Conservation (phyloP, 139 green algal species). For the Chlorella sorokiniana region DNA sequence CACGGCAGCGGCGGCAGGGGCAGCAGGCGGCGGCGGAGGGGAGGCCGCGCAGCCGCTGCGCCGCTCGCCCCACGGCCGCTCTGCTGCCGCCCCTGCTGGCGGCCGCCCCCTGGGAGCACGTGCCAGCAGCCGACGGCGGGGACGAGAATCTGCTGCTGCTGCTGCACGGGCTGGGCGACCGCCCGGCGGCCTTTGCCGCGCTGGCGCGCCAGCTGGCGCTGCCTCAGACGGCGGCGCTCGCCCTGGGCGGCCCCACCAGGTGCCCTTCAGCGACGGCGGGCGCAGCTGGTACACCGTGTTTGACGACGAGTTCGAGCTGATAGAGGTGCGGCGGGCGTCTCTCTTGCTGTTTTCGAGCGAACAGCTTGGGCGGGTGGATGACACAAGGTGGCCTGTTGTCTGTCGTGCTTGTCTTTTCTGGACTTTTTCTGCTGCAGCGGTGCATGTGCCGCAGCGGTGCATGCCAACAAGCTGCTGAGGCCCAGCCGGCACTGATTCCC, state of each 20-base stretch:
- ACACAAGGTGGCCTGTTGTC: too few species aligned
- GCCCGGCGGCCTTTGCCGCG: slow-evolving; percentile 28
- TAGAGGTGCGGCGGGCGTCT: slow-evolving; percentile 32
- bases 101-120: not conserved
- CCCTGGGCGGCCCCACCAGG: slow-evolving; percentile 38
- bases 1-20: not conserved
- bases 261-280: slow-evolving; percentile 42
- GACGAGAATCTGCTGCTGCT: slow-evolving; percentile 51
- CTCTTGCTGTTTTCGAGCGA: too few species aligned
- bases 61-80: not conserved
- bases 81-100: slow-evolving; percentile 28
- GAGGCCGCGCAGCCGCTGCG: not conserved
- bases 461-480: too few species aligned
- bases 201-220: slow-evolving; percentile 45
- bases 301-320: slow-evolving; percentile 42
- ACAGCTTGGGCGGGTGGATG: too few species aligned
- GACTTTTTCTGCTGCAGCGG: not conserved
- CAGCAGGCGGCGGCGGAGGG: not conserved
- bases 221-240: slow-evolving; percentile 48
- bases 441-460: not conserved
- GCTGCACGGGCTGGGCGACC: slow-evolving; percentile 52
- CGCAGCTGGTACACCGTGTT: slow-evolving; percentile 44
- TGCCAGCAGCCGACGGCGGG: slow-evolving; percentile 30
- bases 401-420: not conserved
- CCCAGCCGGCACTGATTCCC: too few species aligned